Base-by-base conservation (phyloP, 2,329 filamentous ascomycete species). In the Phyllosticta paracitricarpa region DNA sequence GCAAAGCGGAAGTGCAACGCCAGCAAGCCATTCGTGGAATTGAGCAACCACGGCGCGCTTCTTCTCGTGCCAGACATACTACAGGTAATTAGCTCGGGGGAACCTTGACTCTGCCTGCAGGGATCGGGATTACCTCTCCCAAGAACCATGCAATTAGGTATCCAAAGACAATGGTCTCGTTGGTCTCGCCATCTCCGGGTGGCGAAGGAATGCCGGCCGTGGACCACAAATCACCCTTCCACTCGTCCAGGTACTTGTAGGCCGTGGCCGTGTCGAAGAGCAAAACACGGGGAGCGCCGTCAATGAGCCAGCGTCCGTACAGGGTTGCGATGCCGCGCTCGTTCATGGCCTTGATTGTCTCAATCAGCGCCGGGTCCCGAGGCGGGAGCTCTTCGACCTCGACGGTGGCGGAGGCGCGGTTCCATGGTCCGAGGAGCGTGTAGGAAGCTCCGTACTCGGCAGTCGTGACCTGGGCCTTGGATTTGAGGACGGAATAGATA, bases 401-500 rank as follows among this genome's bases (percentile, higher is more conserved):
- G 68, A 97, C 93, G n/a, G 91, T 90, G 59, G 94, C 94, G 89
- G 94, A 97, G 69, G 88, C 84, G 73, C 89, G 87, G 78, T 97
- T 97, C 73, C 96, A 86, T 62, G 94, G 94, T 1, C 94, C 94
- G 73, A 99, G 92, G 66, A 97, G 84, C 28, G 91, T 96, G 77
- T 99, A 99, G 67, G 91, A 86, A 63, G 96, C 91, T 76, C 94
- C 94, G 94, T 97, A 99, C 77, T 99, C 94, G 64, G 91, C 91
- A 0, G 93, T 97, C 53, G 94, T 97, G 64, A 97, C 94, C 57
- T 94, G 93, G 48, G 94, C 93, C 77, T 99, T 99, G 64, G 94
- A 99, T 78, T 99, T 99, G 77, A 99, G 87, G 66, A 99, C 94
- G 17, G 93, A 97, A 81, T 99, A 99, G 78, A 99, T 99, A 70